Evolutionary conservation across 1,284 basidiomycete species (phyloP).

Genomic region (Moniliophthora roreri): DNA sequence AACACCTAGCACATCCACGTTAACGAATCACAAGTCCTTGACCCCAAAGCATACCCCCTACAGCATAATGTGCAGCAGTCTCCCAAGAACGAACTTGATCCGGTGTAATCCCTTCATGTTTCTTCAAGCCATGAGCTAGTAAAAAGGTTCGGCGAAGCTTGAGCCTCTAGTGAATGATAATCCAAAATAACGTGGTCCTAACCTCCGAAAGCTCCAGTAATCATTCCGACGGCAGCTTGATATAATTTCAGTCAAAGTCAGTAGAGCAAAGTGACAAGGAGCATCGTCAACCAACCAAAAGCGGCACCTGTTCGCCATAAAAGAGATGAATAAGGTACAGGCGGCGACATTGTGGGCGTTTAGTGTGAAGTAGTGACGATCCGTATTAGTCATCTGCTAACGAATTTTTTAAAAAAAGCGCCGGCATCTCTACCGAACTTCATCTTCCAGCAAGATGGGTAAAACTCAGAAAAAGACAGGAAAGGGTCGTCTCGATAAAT

Average conservation of each 20-base stretch:
- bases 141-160: background rate
- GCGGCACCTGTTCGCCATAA: conserved; percentile 19
- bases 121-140: conserved; percentile 57
- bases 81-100: conserved; percentile 61
- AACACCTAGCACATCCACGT: conserved; percentile 48
- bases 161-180: background rate
- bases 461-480: conserved; percentile 89
- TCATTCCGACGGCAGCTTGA: conserved; percentile 3
- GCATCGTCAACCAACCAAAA: conserved; percentile 28
- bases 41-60: conserved; percentile 31
- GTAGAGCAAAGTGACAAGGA: background rate
- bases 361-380: too few relatives aligned
- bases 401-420: too few relatives aligned
- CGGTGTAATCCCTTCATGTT: conserved; percentile 45
- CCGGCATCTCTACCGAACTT: too few relatives aligned
- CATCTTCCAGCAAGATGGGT: conserved; percentile 47
- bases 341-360: background rate
- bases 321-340: conserved; percentile 5
- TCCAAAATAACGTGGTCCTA: conserved; percentile 7
- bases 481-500: conserved; percentile 95
- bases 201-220: conserved; percentile 66
- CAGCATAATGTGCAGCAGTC: conserved; percentile 64
- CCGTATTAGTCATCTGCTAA: too few relatives aligned
- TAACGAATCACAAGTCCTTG: conserved; percentile 1
- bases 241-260: too few relatives aligned